Evolutionary conservation across 2,329 filamentous ascomycete species (phyloP).

Genomic region (Xylaria polymorpha): DNA sequence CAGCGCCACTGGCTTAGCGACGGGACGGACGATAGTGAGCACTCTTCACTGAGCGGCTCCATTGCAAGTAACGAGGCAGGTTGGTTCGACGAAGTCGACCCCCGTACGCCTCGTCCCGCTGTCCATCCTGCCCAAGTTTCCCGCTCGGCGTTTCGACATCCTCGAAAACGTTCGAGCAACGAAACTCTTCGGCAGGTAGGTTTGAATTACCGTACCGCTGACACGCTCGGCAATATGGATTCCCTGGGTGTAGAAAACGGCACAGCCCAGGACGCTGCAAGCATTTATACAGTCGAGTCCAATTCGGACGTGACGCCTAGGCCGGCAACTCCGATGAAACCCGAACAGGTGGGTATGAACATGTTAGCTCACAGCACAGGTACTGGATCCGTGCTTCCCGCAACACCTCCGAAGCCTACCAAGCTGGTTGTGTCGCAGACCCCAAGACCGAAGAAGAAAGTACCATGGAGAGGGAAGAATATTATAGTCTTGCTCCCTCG

Average conservation of each 20-base stretch:
- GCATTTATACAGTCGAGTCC: conserved; percentile 47
- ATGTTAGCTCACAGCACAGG: conserved; percentile 44
- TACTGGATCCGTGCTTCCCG: conserved; percentile 36
- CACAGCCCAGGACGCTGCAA: conserved; percentile 44
- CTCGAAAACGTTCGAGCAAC: conserved; percentile 63
- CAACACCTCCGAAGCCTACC: conserved; percentile 47
- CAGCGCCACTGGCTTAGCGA: conserved; percentile 87
- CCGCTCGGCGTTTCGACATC: conserved; percentile 51
- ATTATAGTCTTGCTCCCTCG: conserved; percentile 77
- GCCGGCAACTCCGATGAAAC: conserved; percentile 50
- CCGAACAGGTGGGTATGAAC: conserved; percentile 49
- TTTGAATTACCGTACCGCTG: conserved; percentile 44
- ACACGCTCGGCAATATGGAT: conserved; percentile 45
- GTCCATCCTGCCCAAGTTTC: conserved; percentile 48
- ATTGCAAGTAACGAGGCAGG: conserved; percentile 60
- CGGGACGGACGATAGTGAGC: conserved; percentile 76
- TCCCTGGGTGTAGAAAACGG: conserved; percentile 40
- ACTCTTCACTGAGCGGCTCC: conserved; percentile 78
- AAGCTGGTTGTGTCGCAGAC: conserved; percentile 58
- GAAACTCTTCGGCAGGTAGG: conserved; percentile 64
- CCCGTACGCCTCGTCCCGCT: conserved; percentile 61
- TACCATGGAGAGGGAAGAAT: conserved; percentile 80
- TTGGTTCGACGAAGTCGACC: conserved; percentile 63
- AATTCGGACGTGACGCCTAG: conserved; percentile 45
- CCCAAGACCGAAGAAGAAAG: conserved; percentile 74